Conservation (phyloP, 345 rosid genomes). For the Salix dunnii region DNA sequence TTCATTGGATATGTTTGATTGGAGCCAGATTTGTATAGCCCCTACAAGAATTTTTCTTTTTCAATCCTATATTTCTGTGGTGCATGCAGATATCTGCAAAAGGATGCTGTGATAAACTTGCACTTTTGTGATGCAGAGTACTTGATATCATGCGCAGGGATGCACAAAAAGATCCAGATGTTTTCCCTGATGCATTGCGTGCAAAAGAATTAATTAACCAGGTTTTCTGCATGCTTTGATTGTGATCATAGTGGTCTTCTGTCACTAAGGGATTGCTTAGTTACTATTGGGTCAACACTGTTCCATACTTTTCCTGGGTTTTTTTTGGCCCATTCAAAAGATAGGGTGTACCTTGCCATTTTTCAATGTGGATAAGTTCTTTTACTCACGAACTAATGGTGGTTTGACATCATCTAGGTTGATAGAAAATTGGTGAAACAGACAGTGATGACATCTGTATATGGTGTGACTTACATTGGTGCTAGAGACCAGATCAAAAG, state of each 20-base stretch:
- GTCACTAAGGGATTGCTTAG: not conserved
- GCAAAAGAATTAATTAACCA: conserved; percentile 63
- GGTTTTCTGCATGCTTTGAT: conserved; percentile 39
- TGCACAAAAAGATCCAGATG: conserved; percentile 73
- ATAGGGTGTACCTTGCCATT: not conserved
- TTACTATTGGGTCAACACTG: not conserved
- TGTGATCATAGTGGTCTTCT: not conserved
- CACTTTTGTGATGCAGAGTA: conserved; percentile 55
- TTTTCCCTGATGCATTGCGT: conserved; percentile 60
- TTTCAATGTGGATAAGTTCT: not conserved
- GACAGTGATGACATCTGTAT: conserved; percentile 99
- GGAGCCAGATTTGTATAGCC: not conserved
- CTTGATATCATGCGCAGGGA: conserved; percentile 70
- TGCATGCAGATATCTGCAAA: conserved; percentile 7
- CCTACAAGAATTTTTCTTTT: not conserved
- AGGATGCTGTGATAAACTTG: not conserved
- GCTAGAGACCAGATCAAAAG: conserved; percentile 93
- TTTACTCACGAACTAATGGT: conserved; percentile 7
- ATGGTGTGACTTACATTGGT: conserved; percentile 93
- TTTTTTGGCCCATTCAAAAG: not conserved
- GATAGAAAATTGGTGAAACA: conserved; percentile 98
- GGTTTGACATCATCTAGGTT: conserved; percentile 52
- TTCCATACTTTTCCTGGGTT: not conserved
- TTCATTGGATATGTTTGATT: not conserved
- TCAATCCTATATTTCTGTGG: conserved; percentile 2